Evolutionary conservation across 75 land plant genomes (phyloP), one percentile per base, ranked within the genome.

Genomic region (Selaginella moellendorffii): DNA sequence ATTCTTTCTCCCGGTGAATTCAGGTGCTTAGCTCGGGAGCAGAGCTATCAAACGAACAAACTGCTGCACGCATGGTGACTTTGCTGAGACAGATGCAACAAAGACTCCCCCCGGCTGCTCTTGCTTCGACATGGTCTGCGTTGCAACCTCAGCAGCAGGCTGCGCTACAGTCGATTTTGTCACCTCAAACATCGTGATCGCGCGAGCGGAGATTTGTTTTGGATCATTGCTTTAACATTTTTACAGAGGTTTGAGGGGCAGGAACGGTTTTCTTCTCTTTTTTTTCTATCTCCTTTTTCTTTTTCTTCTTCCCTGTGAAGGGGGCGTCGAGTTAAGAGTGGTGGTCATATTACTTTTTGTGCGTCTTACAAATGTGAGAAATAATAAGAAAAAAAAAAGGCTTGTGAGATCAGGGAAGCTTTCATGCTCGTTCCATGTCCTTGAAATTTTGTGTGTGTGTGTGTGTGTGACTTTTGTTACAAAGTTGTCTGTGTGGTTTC

Each of bases 141-240:
- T 69, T 91, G 65, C 96, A 91, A 63, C 97, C 97, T 12, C 86
- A 91, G 64, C 95, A 88, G 73, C 97, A 88, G 73, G 79, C 76
- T 27, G 80, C 85, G 0, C 69, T 91, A 65, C 97, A 85, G 60
- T 81, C 97, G 19, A 78, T 88, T 52, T 74, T 91, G 73, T 81
- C 89, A 36, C 20, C 61, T 12, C 69, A 58, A 14, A 8, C 63
- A 52, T 26, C 70, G 8, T 71, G 52, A 70, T 18, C 27, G 56
- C 24, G 0, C 5, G 10, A 14, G 14, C 5, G 46, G 46, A 36
- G 46, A 14, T 5, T 36, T 14, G 46, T 14, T 5, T 14, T 36
- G 46, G 46, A 5, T n/a, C n/a, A n/a, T n/a, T n/a, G n/a, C n/a
- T n/a, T n/a, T n/a, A n/a, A n/a, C n/a, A n/a, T n/a, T n/a, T n/a